Conservation (phyloP, 192 early-diverging fungal species). For the Irineochytrium annulatum region DNA sequence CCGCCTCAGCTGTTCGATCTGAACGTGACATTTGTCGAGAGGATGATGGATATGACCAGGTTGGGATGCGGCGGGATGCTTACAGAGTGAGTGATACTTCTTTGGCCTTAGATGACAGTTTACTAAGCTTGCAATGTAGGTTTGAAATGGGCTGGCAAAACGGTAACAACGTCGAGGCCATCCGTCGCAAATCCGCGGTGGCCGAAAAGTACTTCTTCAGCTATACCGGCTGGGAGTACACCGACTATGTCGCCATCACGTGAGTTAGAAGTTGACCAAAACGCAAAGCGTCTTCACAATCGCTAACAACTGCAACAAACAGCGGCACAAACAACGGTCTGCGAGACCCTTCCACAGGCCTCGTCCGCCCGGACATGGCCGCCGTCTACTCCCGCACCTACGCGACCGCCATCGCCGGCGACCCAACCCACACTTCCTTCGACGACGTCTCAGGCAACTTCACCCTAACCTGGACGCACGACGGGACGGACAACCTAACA, state of each 20-base stretch:
- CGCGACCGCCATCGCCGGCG: constrained; percentile 13
- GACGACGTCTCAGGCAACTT: constrained; percentile 11
- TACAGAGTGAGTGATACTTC: constrained; percentile 17
- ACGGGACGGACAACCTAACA: no score
- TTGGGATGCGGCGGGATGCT: constrained; percentile 12
- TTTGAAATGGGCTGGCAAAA: constrained; percentile 25
- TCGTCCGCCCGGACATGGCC: constrained; percentile 17
- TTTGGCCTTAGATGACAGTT: background rate
- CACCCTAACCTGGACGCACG: constrained; percentile 10
- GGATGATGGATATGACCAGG: background rate
- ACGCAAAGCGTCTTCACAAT: constrained; percentile 6
- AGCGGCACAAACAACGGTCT: constrained; percentile 26
- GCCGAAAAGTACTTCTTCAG: constrained; percentile 14
- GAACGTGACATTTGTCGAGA: constrained; percentile 38
- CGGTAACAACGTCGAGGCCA: constrained; percentile 2
- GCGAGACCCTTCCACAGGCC: constrained; percentile 13
- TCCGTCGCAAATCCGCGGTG: background rate
- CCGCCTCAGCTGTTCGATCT: constrained; percentile 30
- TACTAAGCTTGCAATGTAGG: background rate
- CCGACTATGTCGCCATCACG: constrained; percentile 24
- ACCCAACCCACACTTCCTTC: constrained; percentile 2
- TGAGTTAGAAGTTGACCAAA: background rate
- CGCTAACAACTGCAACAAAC: constrained; percentile 12
- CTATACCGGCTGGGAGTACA: constrained; percentile 20
- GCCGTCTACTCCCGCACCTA: constrained; percentile 11